phyloP scores from a whole-genome alignment of 768 basidiomycete species.

The Lactifluus pinguis region DNA sequence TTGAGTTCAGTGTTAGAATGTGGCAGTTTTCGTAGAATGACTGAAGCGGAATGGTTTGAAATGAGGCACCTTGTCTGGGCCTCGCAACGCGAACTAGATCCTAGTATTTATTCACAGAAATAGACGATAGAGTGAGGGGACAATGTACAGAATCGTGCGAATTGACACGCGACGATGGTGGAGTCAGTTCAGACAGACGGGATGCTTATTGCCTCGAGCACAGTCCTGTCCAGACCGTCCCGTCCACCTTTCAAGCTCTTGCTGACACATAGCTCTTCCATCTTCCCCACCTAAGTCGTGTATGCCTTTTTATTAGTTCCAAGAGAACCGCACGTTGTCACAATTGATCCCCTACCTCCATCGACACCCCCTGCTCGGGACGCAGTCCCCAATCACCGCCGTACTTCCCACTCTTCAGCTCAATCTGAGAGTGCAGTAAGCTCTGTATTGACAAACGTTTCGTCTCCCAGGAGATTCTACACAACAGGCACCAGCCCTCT shows the following conservation, averaged over 20 bases:
- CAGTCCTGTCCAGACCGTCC: constrained; percentile 9
- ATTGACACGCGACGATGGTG: constrained; percentile 12
- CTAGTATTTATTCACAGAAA: background rate
- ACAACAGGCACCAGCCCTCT: constrained; percentile 13
- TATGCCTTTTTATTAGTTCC: constrained; percentile 15
- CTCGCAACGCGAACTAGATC: background rate
- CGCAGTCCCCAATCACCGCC: constrained; percentile 18
- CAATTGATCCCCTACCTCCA: constrained; percentile 21
- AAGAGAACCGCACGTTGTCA: constrained; percentile 20
- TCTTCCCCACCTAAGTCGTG: constrained; percentile 15
- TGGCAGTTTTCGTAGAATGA: background rate
- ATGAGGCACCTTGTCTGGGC: background rate
- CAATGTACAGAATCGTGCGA: constrained; percentile 13
- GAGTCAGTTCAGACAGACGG: background rate
- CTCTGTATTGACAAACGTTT: constrained; percentile 3
- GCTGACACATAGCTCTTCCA: constrained; percentile 17
- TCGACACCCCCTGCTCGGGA: constrained; percentile 21
- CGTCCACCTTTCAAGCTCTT: background rate
- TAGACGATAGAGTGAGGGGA: background rate
- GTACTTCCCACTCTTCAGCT: constrained; percentile 12
- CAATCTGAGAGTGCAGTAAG: constrained; percentile 12
- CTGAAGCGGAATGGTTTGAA: background rate
- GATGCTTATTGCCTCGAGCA: constrained; percentile 1
- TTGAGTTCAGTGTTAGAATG: background rate
- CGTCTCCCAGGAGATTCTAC: constrained; percentile 6